Conservation (phyloP, 1,284 basidiomycete genomes). For the Ceraceosorus guamensis region DNA sequence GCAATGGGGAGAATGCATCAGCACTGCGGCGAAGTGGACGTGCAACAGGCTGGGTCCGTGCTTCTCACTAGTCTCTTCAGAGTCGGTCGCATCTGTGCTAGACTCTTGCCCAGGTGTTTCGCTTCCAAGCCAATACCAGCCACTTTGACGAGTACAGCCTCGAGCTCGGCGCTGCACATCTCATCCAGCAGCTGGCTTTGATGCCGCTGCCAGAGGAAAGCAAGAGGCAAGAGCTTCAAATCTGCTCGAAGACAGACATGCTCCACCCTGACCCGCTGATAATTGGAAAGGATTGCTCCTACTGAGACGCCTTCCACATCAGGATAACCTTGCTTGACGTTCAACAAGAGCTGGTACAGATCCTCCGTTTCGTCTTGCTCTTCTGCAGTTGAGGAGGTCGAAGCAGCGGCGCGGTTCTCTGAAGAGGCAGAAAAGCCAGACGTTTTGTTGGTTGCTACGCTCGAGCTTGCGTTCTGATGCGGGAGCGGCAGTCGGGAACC, state of each 20-base stretch:
- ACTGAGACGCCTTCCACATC: conserved; percentile 82
- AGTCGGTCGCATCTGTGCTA: conserved; percentile 68
- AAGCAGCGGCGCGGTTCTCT: conserved; percentile 36
- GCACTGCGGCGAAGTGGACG: no score
- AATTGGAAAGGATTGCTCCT: conserved; percentile 94
- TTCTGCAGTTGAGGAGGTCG: background rate
- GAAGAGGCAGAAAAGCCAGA: conserved; percentile 37
- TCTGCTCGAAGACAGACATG: conserved; percentile 62
- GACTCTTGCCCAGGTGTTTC: conserved; percentile 67
- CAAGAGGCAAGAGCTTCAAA: conserved; percentile 71
- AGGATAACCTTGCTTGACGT: conserved; percentile 66
- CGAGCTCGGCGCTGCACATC: conserved; percentile 74
- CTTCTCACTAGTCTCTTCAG: conserved; percentile 64
- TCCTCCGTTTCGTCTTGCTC: conserved; percentile 86
- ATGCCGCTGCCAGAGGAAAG: conserved; percentile 88
- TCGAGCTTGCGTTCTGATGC: background rate
- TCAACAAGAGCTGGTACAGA: conserved; percentile 66
- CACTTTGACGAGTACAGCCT: conserved; percentile 86
- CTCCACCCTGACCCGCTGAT: conserved; percentile 92
- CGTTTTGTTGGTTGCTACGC: background rate
- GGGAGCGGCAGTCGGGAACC: conserved; percentile 53
- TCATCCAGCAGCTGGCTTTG: conserved; percentile 75
- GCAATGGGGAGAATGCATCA: no score
- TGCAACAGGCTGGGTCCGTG: no score
- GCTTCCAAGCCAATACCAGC: conserved; percentile 82